Evolutionary conservation across 192 early-diverging fungal genomes (phyloP).

Genomic region (Coemansia sp.): DNA sequence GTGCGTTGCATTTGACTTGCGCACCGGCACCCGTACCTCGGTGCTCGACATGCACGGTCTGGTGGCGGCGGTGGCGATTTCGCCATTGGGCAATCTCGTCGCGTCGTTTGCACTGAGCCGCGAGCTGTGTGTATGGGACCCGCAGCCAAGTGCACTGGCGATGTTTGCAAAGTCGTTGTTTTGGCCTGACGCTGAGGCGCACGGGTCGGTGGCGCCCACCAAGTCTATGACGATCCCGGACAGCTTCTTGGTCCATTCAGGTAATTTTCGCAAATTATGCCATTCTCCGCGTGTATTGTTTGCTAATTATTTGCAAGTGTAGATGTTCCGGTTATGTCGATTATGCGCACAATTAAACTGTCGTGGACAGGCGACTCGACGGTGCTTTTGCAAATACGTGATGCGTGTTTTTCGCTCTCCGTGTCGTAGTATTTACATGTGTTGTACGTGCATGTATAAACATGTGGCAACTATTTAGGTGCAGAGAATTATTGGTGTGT

Average conservation of each 20-base stretch:
- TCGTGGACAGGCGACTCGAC: conserved; percentile 45
- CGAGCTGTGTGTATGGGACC: conserved; percentile 47
- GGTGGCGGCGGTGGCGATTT: conserved; percentile 46
- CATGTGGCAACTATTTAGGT: not conserved
- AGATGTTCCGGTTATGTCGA: not conserved
- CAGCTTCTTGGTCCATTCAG: conserved; percentile 28
- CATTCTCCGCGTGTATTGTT: no score
- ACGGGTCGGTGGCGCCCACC: conserved; percentile 33
- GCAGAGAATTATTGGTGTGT: no score
- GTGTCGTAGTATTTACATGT: conserved; percentile 8
- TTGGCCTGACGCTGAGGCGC: conserved; percentile 18
- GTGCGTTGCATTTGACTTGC: conserved; percentile 46
- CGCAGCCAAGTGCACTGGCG: conserved; percentile 46
- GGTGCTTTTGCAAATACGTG: conserved; percentile 37
- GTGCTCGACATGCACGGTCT: conserved; percentile 23
- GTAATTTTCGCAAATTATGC: conserved; percentile 1
- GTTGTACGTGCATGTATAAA: not conserved
- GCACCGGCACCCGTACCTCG: conserved; percentile 44
- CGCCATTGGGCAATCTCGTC: conserved; percentile 45
- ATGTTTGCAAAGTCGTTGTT: conserved; percentile 51
- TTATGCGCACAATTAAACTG: conserved; percentile 24
- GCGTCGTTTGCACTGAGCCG: conserved; percentile 50
- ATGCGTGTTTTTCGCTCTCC: conserved; percentile 48
- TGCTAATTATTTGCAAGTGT: not conserved
- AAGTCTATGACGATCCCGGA: conserved; percentile 47